Percentiles rank a stretch among this genome's conserved stretches.
Conservation (phyloP, 2,329 filamentous ascomycete species). For the Aspergillus pseudoglaucus region DNA sequence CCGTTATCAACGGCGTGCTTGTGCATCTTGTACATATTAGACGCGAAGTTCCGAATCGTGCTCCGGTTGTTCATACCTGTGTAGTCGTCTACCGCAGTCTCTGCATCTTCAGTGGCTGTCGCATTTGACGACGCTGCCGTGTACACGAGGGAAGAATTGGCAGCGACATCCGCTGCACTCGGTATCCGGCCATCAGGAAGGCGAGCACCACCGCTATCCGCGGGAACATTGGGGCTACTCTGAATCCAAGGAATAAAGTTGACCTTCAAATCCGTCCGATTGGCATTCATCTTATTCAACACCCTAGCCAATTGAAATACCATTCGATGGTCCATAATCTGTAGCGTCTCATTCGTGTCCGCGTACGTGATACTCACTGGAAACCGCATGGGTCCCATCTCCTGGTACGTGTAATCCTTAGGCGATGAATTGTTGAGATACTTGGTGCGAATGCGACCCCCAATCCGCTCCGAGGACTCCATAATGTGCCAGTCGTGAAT, state of each 20-base stretch:
- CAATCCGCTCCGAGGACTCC: constrained; percentile 37
- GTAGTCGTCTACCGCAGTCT: constrained; percentile 33
- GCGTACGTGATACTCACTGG: constrained; percentile 36
- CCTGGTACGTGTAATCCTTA: constrained; percentile 32
- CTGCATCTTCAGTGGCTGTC: constrained; percentile 31
- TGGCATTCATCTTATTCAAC: constrained; percentile 36
- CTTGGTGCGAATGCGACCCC: constrained; percentile 39
- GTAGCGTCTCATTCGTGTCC: constrained; percentile 37
- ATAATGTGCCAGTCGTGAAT: constrained; percentile 42
- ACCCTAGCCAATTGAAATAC: constrained; percentile 38
- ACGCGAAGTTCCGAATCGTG: constrained; percentile 24
- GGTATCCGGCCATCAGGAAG: constrained; percentile 49
- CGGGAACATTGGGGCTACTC: constrained; percentile 46
- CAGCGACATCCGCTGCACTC: constrained; percentile 43
- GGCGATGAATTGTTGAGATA: constrained; percentile 37
- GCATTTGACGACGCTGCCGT: constrained; percentile 27
- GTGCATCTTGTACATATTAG: constrained; percentile 44
- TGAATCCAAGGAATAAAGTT: constrained; percentile 41
- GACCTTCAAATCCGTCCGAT: constrained; percentile 30
- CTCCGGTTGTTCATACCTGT: constrained; percentile 17
- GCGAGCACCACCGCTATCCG: constrained; percentile 43
- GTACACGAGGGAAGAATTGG: constrained; percentile 38
- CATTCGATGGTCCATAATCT: constrained; percentile 39
- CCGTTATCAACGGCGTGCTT: constrained; percentile 49
- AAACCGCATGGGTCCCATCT: constrained; percentile 44